Percentiles rank a stretch among this genome's conserved stretches.
These are phyloP conservation scores for Colletotrichum caudatum DNA, from an alignment of 2,329 filamentous ascomycete genomes.

Conservation along the genomic window DNA sequence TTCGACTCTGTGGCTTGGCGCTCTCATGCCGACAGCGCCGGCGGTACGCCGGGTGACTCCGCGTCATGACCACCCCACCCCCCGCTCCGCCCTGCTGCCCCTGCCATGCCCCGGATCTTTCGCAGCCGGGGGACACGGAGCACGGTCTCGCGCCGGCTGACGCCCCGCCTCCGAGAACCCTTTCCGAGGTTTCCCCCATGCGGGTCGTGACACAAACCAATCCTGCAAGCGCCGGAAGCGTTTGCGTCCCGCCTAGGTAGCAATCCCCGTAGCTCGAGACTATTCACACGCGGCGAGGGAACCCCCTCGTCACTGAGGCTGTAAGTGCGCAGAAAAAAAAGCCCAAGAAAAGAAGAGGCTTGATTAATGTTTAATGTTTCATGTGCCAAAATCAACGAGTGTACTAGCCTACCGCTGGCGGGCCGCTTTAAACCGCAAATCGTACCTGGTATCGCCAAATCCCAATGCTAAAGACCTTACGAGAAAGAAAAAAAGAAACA, in stretches of 20 bases:
- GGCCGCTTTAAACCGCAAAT: background rate
- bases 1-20: too few relatives aligned
- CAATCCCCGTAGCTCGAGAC: background rate
- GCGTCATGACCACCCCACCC: background rate
- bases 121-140: constrained; percentile 43
- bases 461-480: constrained; percentile 6
- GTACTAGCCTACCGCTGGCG: background rate
- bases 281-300: background rate
- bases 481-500: background rate
- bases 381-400: constrained; percentile 10
- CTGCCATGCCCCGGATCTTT: constrained; percentile 22
- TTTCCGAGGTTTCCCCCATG: constrained; percentile 48
- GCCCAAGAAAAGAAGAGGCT: too few relatives aligned
- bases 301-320: background rate
- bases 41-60: background rate
- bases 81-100: constrained; percentile 30
- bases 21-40: background rate
- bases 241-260: too few relatives aligned
- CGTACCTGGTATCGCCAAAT: constrained; percentile 28
- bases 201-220: background rate
- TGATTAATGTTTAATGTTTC: background rate
- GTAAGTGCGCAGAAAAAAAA: background rate
- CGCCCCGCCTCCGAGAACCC: constrained; percentile 53
- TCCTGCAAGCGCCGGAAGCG: too few relatives aligned
- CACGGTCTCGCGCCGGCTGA: constrained; percentile 47